Percentiles rank a stretch among this genome's conserved stretches.
These are phyloP conservation scores for Cryptococcus sp. DNA, from an alignment of 1,284 basidiomycete genomes.

Conservation along the genomic window DNA sequence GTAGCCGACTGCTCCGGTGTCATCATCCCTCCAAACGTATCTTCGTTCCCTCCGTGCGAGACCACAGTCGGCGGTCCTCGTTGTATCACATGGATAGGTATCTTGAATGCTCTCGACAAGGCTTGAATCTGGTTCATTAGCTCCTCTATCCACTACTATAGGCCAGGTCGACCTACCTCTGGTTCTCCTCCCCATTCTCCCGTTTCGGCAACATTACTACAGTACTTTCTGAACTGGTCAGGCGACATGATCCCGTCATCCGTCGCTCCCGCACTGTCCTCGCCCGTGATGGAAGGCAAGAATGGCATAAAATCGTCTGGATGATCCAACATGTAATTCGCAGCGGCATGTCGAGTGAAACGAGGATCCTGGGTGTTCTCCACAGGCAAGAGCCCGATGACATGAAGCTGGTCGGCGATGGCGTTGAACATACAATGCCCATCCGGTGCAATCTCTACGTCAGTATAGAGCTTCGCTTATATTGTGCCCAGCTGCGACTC, in stretches of 20 bases:
- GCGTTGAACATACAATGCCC: conserved; percentile 94
- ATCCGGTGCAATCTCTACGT: conserved; percentile 76
- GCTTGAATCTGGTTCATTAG: conserved; percentile 70
- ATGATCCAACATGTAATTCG: conserved; percentile 76
- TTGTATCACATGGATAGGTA: conserved; percentile 91
- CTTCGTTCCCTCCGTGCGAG: conserved; percentile 56
- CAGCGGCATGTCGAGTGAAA: conserved; percentile 62
- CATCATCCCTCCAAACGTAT: conserved; percentile 39
- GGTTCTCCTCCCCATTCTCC: conserved; percentile 96
- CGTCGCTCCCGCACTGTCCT: conserved; percentile 65
- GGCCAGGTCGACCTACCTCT: conserved; percentile 53
- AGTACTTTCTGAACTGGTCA: conserved; percentile 70
- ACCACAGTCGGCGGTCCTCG: conserved; percentile 74
- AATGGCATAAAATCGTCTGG: conserved; percentile 92
- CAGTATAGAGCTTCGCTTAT: neutral
- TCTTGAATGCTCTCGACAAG: conserved; percentile 70
- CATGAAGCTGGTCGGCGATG: conserved; percentile 67
- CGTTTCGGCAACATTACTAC: conserved; percentile 70
- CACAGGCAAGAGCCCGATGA: conserved; percentile 33
- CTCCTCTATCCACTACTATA: too few relatives aligned
- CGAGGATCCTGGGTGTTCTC: conserved; percentile 28
- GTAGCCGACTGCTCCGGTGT: conserved; percentile 41
- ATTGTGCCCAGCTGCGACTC: conserved; percentile 13
- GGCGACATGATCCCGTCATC: conserved; percentile 64
- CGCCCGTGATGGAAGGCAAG: conserved; percentile 68